phyloP scores from a whole-genome alignment of 2,329 filamentous ascomycete species.

The Mariannaea sp. region DNA sequence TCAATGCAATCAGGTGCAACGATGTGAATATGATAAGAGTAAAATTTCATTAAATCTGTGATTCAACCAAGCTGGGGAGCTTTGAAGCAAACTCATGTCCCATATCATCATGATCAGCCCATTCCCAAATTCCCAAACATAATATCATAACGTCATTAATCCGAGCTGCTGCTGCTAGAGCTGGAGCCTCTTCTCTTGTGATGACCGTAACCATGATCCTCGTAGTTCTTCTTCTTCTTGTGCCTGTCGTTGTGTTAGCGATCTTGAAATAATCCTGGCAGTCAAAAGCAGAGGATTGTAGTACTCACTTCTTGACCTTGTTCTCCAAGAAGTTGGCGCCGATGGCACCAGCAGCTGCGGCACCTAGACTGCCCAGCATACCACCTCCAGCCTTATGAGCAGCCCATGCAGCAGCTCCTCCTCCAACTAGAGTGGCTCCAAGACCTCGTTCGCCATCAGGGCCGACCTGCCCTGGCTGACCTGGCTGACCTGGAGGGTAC shows the following conservation, averaged over 20 bases:
- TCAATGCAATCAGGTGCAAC: too few relatives aligned
- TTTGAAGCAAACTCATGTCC: too few relatives aligned
- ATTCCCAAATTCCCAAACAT: neutral
- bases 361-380: slow-evolving; percentile 55
- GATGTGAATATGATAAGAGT: too few relatives aligned
- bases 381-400: slow-evolving; percentile 60
- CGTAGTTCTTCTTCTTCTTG: slow-evolving; percentile 43
- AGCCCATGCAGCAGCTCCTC: slow-evolving; percentile 58
- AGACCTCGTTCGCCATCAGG: slow-evolving; percentile 58
- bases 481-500: slow-evolving; percentile 34
- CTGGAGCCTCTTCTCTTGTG: slow-evolving; percentile 28
- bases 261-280: neutral
- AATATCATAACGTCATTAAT: slow-evolving; percentile 25
- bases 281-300: too few relatives aligned
- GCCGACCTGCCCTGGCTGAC: slow-evolving; percentile 37
- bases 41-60: too few relatives aligned
- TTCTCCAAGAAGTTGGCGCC: slow-evolving; percentile 58
- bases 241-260: slow-evolving; percentile 31
- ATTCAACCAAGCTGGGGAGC: too few relatives aligned
- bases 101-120: neutral
- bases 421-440: slow-evolving; percentile 57
- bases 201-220: slow-evolving; percentile 37
- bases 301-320: slow-evolving; percentile 42
- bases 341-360: slow-evolving; percentile 58
- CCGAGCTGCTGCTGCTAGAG: slow-evolving; percentile 35